phyloP scores from a whole-genome alignment of 2,329 filamentous ascomycete genomes.

The Tolypocladium guangdongense region DNA sequence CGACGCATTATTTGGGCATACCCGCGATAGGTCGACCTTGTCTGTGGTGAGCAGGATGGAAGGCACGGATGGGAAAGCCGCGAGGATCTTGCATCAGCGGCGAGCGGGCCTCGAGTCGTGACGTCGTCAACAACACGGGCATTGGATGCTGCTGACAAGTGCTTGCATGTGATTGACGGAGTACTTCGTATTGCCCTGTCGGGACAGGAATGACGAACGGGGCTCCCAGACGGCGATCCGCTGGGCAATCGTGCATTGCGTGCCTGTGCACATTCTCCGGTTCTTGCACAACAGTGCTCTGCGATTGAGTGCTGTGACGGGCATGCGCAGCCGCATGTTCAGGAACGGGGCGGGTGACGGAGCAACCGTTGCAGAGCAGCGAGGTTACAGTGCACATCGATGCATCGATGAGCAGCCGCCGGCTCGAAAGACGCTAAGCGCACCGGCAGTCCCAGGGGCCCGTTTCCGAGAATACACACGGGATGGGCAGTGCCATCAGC shows the following conservation, averaged over 20 bases:
- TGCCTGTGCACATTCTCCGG: neutral
- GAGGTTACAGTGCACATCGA: no score
- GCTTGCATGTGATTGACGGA: neutral
- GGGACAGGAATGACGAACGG: neutral
- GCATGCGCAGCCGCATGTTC: neutral
- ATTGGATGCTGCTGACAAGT: neutral
- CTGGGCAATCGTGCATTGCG: neutral
- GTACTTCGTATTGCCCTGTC: no score
- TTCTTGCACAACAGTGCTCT: neutral
- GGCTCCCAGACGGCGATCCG: neutral
- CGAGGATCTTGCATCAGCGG: neutral
- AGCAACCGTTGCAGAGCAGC: no score
- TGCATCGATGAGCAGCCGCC: neutral
- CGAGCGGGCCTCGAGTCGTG: neutral
- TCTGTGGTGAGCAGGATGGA: neutral
- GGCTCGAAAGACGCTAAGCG: no score
- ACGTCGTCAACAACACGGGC: neutral
- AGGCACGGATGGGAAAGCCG: neutral
- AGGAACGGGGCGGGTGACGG: neutral
- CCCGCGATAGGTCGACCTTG: no score
- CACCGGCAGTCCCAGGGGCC: no score
- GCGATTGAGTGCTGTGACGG: neutral
- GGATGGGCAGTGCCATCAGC: neutral
- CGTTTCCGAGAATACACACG: conserved; percentile 3
- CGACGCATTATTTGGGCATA: neutral